A percentile compares a stretch with the other conserved stretches of the same genome.
Conservation (phyloP, 1,284 basidiomycete genomes). For the Apiotrichum sp. region DNA sequence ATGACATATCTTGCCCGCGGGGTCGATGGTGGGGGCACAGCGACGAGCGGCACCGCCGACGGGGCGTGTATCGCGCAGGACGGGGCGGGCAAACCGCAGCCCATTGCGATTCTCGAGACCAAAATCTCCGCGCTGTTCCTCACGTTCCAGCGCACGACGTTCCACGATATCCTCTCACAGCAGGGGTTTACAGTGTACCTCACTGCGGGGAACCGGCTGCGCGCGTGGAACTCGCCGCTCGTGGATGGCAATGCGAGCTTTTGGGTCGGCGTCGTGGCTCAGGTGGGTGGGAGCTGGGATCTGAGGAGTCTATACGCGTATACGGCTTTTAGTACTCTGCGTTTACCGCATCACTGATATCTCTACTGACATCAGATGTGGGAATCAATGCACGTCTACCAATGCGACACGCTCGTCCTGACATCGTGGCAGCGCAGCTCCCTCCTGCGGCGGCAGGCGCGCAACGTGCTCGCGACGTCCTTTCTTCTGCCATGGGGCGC, state of each 20-base stretch:
- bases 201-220: constrained; percentile 1
- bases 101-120: constrained; percentile 1
- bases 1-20: constrained; percentile 1
- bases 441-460: background rate
- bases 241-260: background rate
- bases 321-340: too few relatives aligned
- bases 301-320: too few relatives aligned
- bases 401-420: background rate
- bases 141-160: background rate
- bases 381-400: constrained; percentile 8
- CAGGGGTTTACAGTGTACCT: constrained; percentile 1
- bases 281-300: background rate
- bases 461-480: background rate
- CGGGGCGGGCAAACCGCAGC: background rate
- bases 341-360: too few relatives aligned
- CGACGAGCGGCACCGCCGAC: background rate
- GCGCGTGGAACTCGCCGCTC: constrained; percentile 3
- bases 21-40: background rate
- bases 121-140: background rate
- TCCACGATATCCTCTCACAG: background rate
- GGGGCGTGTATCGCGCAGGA: background rate
- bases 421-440: background rate
- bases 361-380: background rate
- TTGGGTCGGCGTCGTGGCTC: background rate
- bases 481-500: background rate